A percentile compares a stretch with the other conserved stretches of the same genome.
phyloP scores from a whole-genome alignment of 805 yeast species.

The Saturnispora silvae region DNA sequence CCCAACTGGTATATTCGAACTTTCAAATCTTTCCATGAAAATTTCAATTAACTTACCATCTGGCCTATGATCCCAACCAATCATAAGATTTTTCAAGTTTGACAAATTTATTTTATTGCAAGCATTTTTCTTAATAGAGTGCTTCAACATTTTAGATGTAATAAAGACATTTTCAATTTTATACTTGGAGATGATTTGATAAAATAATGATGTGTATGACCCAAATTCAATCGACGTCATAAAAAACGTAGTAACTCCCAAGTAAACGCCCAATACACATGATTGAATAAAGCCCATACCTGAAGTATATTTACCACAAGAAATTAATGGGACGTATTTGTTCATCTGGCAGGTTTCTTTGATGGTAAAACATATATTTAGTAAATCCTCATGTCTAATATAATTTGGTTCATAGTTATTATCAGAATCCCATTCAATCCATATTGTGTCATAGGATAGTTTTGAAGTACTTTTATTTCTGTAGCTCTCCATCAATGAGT shows the following conservation, averaged over 20 bases:
- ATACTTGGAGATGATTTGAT: slow-evolving; percentile 57
- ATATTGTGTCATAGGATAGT: slow-evolving; percentile 33
- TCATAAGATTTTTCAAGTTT: slow-evolving; percentile 65
- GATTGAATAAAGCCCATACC: slow-evolving; percentile 88
- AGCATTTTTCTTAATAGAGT: slow-evolving; percentile 40
- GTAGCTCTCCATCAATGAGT: slow-evolving; percentile 32
- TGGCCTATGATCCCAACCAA: slow-evolving; percentile 65
- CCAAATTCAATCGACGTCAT: slow-evolving; percentile 72
- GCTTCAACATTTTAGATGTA: slow-evolving; percentile 72
- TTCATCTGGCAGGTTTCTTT: slow-evolving; percentile 87
- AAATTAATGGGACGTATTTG: slow-evolving; percentile 61
- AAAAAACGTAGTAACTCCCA: slow-evolving; percentile 78
- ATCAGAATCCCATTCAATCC: slow-evolving; percentile 67
- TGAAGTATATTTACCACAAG: slow-evolving; percentile 72
- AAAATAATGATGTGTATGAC: slow-evolving; percentile 61
- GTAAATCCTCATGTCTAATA: slow-evolving; percentile 49
- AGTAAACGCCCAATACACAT: slow-evolving; percentile 70
- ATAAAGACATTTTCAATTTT: slow-evolving; percentile 80
- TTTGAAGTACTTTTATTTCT: slow-evolving; percentile 22
- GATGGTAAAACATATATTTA: slow-evolving; percentile 76
- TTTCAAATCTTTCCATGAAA: slow-evolving; percentile 51
- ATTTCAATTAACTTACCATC: slow-evolving; percentile 45
- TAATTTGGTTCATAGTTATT: slow-evolving; percentile 51
- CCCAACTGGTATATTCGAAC: slow-evolving; percentile 53
- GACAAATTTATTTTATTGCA: slow-evolving; percentile 7